Evolutionary conservation across 352 stramenopile species (phyloP).

Genomic region (Globisporangium abappressorium): DNA sequence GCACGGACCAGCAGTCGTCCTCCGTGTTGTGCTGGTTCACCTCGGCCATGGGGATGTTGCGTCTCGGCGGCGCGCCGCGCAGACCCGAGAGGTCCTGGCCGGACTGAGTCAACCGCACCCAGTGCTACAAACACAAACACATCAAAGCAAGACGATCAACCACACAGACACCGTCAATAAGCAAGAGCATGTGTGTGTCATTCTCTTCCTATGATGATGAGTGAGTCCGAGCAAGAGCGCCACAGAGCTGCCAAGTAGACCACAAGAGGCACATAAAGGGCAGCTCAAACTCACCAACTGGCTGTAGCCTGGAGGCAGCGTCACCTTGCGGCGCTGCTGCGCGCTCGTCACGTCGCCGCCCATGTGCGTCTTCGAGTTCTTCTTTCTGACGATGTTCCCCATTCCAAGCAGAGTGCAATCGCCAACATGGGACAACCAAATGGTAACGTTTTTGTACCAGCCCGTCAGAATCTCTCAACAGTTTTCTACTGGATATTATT

Average conservation of each 20-base stretch:
- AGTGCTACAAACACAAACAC: conserved; percentile 61
- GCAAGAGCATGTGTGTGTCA: not conserved
- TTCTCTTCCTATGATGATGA: not conserved
- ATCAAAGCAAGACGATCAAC: not conserved
- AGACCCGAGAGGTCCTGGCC: conserved; percentile 87
- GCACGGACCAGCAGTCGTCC: conserved; percentile 93
- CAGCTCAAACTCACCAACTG: conserved; percentile 54
- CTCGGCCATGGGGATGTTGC: conserved; percentile 80
- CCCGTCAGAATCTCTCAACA: not conserved
- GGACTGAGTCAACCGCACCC: conserved; percentile 86
- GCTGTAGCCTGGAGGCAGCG: conserved; percentile 88
- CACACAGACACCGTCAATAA: not conserved
- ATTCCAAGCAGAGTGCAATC: not conserved
- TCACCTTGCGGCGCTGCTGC: conserved; percentile 75
- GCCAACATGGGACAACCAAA: not conserved
- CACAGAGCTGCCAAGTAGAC: not conserved
- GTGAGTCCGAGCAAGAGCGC: not conserved
- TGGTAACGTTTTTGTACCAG: not conserved
- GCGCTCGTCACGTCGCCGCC: conserved; percentile 58
- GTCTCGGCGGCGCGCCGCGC: conserved; percentile 45
- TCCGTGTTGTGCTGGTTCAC: conserved; percentile 83
- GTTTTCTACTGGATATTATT: not conserved
- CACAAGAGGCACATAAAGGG: not conserved
- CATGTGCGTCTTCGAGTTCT: conserved; percentile 20
- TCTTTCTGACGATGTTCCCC: not conserved